These are phyloP conservation scores for Ophiocytium majus DNA, from an alignment of 352 stramenopile species.

Conservation along the genomic window DNA sequence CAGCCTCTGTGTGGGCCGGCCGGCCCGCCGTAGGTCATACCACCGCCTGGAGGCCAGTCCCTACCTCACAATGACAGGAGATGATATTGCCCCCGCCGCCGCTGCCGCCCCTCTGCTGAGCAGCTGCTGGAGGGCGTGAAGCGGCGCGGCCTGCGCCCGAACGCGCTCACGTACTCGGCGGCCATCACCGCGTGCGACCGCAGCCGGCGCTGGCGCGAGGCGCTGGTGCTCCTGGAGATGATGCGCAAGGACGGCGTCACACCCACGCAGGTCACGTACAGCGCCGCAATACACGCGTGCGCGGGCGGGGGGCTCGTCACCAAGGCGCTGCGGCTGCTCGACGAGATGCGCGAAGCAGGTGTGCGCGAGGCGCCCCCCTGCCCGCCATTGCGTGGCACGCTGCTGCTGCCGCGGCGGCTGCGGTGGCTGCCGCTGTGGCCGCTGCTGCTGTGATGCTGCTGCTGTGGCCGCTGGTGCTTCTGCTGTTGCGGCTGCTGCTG, in stretches of 20 bases:
- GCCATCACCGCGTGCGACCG: constrained; percentile 31
- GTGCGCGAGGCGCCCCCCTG: no score
- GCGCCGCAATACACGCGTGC: constrained; percentile 27
- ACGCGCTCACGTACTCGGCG: constrained; percentile 33
- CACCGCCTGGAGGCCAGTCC: no score
- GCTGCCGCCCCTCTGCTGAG: background rate
- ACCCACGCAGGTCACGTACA: constrained; percentile 27
- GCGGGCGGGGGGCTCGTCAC: constrained; percentile 20
- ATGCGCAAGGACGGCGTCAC: constrained; percentile 33
- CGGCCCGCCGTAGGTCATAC: no score
- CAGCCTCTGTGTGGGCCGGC: no score
- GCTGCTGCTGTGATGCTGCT: background rate
- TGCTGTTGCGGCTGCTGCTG: no score
- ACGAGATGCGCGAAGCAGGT: constrained; percentile 38
- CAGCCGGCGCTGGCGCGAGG: constrained; percentile 31
- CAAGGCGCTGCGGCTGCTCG: constrained; percentile 35
- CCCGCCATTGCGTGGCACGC: no score
- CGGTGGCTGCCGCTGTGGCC: no score
- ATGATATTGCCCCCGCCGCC: no score
- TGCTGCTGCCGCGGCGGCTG: no score
- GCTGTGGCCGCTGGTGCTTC: background rate
- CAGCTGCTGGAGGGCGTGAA: background rate
- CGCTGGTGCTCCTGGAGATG: constrained; percentile 27
- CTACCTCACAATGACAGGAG: no score
- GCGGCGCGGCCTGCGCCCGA: background rate